Evolutionary conservation across 2,329 filamentous ascomycete species (phyloP).

Genomic region (Thielaviopsis punctulata): DNA sequence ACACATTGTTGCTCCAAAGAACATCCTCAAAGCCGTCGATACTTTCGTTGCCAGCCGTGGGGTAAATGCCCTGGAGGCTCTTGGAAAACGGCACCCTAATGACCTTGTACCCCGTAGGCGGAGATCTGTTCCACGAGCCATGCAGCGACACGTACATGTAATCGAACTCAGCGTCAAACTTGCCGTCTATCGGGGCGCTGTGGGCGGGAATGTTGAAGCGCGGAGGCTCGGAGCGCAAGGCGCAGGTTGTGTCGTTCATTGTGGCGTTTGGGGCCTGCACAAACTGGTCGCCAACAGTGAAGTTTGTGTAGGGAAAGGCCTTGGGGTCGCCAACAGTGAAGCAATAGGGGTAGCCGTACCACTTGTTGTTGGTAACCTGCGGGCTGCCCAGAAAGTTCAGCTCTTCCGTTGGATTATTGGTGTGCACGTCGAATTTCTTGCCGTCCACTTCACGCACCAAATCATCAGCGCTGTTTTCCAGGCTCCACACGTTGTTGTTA

Average conservation of each 20-base stretch:
- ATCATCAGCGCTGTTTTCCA: slow-evolving; percentile 35
- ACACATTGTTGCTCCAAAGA: slow-evolving; percentile 19
- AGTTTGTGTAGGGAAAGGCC: slow-evolving; percentile 17
- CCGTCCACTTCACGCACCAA: slow-evolving; percentile 29
- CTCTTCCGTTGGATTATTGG: slow-evolving; percentile 47
- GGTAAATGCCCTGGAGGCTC: slow-evolving; percentile 17
- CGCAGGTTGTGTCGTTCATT: slow-evolving; percentile 22
- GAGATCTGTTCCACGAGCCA: slow-evolving; percentile 34
- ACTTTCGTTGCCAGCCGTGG: slow-evolving; percentile 18
- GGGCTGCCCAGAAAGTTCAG: slow-evolving; percentile 36
- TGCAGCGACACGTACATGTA: slow-evolving; percentile 44
- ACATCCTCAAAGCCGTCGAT: slow-evolving; percentile 19
- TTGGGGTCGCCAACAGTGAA: slow-evolving; percentile 26
- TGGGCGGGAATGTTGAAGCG: slow-evolving; percentile 39
- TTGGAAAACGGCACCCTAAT: slow-evolving; percentile 20
- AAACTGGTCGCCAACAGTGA: slow-evolving; percentile 22
- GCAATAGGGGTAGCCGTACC: slow-evolving; percentile 45
- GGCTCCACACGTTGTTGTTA: slow-evolving; percentile 30
- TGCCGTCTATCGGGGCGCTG: slow-evolving; percentile 42
- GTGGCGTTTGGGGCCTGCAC: slow-evolving; percentile 20
- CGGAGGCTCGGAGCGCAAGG: slow-evolving; percentile 21
- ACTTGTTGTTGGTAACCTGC: slow-evolving; percentile 16
- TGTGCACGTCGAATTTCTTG: slow-evolving; percentile 30
- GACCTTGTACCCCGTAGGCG: slow-evolving; percentile 23
- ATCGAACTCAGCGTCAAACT: slow-evolving; percentile 34